Conservation (phyloP, 208 protist genomes). For the Vickermania spadyakhi region DNA sequence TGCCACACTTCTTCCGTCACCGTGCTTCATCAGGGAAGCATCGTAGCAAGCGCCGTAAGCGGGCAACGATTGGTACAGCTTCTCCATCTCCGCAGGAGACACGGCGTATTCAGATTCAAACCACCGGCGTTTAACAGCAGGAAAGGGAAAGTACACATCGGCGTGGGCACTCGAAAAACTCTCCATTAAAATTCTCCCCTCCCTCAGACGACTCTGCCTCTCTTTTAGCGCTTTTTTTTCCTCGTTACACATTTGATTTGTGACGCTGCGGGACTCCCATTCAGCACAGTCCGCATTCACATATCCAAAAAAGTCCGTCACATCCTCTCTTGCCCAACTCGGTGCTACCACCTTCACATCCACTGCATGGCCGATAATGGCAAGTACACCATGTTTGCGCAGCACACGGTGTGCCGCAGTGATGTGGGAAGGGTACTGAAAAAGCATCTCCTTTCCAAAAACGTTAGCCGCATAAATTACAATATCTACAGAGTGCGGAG, state of each 20-base stretch:
- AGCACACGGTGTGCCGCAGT: slow-evolving; percentile 59
- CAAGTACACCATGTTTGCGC: slow-evolving; percentile 63
- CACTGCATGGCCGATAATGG: slow-evolving; percentile 36
- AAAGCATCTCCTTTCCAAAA: slow-evolving; percentile 66
- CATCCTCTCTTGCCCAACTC: slow-evolving; percentile 26
- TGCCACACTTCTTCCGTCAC: not conserved
- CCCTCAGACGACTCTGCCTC: slow-evolving; percentile 11
- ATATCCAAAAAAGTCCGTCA: slow-evolving; percentile 21
- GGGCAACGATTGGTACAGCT: not conserved
- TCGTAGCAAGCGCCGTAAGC: not conserved
- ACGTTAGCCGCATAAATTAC: slow-evolving; percentile 67
- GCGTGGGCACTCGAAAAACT: slow-evolving; percentile 41
- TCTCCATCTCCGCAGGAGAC: slow-evolving; percentile 28
- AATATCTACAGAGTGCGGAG: slow-evolving; percentile 46
- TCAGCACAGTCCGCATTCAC: slow-evolving; percentile 3
- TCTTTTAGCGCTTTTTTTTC: not conserved
- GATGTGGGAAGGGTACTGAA: slow-evolving; percentile 69
- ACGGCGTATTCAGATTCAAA: slow-evolving; percentile 60
- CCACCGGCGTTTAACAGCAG: slow-evolving; percentile 45
- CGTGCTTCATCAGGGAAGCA: not conserved
- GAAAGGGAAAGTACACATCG: slow-evolving; percentile 78
- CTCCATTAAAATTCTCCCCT: slow-evolving; percentile 14
- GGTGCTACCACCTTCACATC: slow-evolving; percentile 30
- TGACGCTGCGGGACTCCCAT: slow-evolving; percentile 1
- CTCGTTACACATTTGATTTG: not conserved